phyloP scores from a whole-genome alignment of 768 basidiomycete species.

The Amanita pallidorosea region DNA sequence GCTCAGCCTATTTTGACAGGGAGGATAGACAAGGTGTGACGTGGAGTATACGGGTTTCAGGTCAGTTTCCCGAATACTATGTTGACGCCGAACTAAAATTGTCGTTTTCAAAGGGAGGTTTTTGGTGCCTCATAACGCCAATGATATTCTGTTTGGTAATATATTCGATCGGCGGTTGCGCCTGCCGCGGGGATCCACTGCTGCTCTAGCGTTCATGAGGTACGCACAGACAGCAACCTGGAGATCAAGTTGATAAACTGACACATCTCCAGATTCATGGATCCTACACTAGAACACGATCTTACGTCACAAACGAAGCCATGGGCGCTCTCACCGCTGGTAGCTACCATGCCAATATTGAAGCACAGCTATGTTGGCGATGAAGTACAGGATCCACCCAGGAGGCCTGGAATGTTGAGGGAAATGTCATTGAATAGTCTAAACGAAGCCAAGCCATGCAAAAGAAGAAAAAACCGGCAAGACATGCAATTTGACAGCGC shows the following conservation, averaged over 20 bases:
- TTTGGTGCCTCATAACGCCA: conserved; percentile 50
- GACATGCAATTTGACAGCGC: conserved; percentile 21
- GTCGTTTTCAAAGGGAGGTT: conserved; percentile 46
- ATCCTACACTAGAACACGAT: conserved; percentile 82
- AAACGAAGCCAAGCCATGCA: neutral
- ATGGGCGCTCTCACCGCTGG: conserved; percentile 82
- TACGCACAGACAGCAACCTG: conserved; percentile 20
- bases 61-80: conserved; percentile 24
- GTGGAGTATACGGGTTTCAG: conserved; percentile 90
- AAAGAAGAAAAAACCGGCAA: neutral
- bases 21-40: conserved; percentile 68
- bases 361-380: conserved; percentile 29
- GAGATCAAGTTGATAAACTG: neutral
- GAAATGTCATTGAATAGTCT: neutral
- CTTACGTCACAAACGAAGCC: conserved; percentile 69
- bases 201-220: conserved; percentile 78
- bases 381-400: neutral
- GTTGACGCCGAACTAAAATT: too few species aligned
- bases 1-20: conserved; percentile 64
- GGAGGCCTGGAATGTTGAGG: neutral
- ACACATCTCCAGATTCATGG: conserved; percentile 51
- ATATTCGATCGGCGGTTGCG: conserved; percentile 71
- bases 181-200: conserved; percentile 72
- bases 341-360: conserved; percentile 77
- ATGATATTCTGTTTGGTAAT: conserved; percentile 87